Percentiles rank a stretch among this genome's conserved stretches.
phyloP scores from a whole-genome alignment of 257 asterid species.

The Petunia secreta region DNA sequence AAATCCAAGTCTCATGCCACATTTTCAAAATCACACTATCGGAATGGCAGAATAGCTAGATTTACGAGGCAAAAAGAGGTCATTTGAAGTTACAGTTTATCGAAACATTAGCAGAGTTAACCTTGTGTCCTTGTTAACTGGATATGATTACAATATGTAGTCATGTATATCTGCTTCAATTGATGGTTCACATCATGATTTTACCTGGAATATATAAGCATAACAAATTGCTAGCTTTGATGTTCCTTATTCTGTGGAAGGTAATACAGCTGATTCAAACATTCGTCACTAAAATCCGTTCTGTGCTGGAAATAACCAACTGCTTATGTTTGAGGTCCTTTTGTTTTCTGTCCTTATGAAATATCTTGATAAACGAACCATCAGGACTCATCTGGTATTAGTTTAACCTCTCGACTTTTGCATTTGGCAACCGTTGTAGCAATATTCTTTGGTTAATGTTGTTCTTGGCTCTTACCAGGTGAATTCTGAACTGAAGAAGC shows the following conservation, averaged over 20 bases:
- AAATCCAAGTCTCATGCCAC: not conserved
- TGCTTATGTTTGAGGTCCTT: not conserved
- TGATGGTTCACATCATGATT: not conserved
- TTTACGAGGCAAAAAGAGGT: not conserved
- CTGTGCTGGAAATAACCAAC: not conserved
- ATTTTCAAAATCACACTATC: not conserved
- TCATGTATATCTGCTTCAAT: not conserved
- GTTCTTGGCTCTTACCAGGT: slow-evolving; percentile 48
- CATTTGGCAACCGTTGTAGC: not conserved
- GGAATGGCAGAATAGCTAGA: not conserved
- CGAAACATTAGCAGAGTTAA: not conserved
- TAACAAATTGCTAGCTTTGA: slow-evolving; percentile 12
- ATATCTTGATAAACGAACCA: not conserved
- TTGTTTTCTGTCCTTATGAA: not conserved
- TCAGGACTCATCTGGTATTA: not conserved
- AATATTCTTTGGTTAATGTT: slow-evolving; percentile 21
- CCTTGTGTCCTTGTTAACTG: not conserved
- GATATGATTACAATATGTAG: not conserved
- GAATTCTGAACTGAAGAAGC: slow-evolving; percentile 65
- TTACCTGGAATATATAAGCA: not conserved
- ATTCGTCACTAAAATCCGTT: not conserved
- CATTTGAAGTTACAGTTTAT: not conserved
- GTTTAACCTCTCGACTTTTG: not conserved
- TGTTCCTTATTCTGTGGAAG: slow-evolving; percentile 1
- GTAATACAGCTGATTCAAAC: not conserved